Evolutionary conservation across 805 yeast species (phyloP).

Genomic region (Starmerella geochares): DNA sequence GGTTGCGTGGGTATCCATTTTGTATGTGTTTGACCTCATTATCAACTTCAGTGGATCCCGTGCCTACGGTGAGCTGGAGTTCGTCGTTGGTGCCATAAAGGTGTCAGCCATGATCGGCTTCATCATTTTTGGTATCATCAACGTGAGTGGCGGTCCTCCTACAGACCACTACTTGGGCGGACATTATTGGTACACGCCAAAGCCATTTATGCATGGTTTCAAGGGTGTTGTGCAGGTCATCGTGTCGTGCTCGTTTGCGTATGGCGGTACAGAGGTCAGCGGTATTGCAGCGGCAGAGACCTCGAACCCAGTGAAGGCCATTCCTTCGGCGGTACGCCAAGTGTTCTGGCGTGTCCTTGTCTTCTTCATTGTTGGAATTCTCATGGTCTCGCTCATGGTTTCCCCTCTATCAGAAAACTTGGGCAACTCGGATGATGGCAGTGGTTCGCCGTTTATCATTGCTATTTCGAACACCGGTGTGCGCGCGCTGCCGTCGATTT

Average conservation of each 20-base stretch:
- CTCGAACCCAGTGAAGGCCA: constrained; percentile 53
- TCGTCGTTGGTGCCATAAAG: constrained; percentile 48
- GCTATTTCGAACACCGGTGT: constrained; percentile 64
- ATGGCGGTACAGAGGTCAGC: constrained; percentile 57
- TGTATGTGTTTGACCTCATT: constrained; percentile 41
- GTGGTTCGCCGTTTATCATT: constrained; percentile 76
- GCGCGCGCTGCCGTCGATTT: constrained; percentile 56
- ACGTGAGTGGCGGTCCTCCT: constrained; percentile 55
- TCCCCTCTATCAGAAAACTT: constrained; percentile 47
- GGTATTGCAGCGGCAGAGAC: constrained; percentile 71
- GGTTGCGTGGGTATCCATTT: constrained; percentile 50
- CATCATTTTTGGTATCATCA: constrained; percentile 45
- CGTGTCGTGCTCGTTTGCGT: constrained; percentile 54
- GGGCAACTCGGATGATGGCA: constrained; percentile 37
- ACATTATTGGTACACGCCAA: constrained; percentile 50
- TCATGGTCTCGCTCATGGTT: constrained; percentile 60
- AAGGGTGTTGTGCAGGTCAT: constrained; percentile 56
- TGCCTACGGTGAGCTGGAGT: constrained; percentile 62
- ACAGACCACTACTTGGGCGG: constrained; percentile 47
- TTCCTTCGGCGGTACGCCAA: constrained; percentile 61
- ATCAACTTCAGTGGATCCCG: constrained; percentile 48
- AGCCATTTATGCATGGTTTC: constrained; percentile 51
- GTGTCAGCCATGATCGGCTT: constrained; percentile 50
- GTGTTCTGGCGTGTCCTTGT: constrained; percentile 59
- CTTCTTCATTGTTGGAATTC: constrained; percentile 52